phyloP scores from a whole-genome alignment of 2,329 filamentous ascomycete genomes.

The Chaetomium strumarium region DNA sequence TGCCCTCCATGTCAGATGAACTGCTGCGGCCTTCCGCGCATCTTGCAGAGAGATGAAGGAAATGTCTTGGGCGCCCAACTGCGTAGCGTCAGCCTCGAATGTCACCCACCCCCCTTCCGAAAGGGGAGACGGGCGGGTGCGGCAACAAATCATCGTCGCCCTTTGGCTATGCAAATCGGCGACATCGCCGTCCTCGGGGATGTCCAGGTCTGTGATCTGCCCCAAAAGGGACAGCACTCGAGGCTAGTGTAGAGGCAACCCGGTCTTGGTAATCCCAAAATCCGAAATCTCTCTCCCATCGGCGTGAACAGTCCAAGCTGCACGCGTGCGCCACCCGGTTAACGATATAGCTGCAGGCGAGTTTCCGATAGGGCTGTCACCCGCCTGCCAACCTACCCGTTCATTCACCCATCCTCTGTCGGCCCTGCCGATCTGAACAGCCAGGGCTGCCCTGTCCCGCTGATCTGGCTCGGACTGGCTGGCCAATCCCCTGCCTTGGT shows the following conservation, averaged over 20 bases:
- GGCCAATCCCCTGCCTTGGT: not conserved
- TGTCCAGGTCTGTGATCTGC: not conserved
- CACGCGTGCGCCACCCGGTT: not conserved
- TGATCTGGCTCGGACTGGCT: not conserved
- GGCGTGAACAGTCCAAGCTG: slow-evolving; percentile 2
- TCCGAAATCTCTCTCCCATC: too few relatives aligned
- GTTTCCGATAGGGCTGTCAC: not conserved
- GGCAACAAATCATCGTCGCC: slow-evolving; percentile 8
- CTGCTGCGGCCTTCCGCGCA: not conserved
- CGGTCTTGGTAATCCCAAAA: not conserved
- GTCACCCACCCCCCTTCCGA: slow-evolving; percentile 2
- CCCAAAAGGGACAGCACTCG: not conserved
- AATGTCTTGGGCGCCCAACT: not conserved
- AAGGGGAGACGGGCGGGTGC: not conserved
- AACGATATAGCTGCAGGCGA: slow-evolving; percentile 1
- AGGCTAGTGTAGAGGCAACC: not conserved
- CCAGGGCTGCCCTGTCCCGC: too few relatives aligned
- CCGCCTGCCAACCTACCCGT: not conserved
- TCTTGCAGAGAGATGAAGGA: not conserved
- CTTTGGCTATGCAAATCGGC: not conserved
- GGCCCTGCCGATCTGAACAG: too few relatives aligned
- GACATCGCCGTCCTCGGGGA: slow-evolving; percentile 1
- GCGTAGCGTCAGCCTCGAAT: not conserved
- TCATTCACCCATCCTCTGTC: not conserved
- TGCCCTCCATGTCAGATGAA: not conserved